phyloP scores from a whole-genome alignment of 257 asterid genomes.

The Solanum tacnaense region DNA sequence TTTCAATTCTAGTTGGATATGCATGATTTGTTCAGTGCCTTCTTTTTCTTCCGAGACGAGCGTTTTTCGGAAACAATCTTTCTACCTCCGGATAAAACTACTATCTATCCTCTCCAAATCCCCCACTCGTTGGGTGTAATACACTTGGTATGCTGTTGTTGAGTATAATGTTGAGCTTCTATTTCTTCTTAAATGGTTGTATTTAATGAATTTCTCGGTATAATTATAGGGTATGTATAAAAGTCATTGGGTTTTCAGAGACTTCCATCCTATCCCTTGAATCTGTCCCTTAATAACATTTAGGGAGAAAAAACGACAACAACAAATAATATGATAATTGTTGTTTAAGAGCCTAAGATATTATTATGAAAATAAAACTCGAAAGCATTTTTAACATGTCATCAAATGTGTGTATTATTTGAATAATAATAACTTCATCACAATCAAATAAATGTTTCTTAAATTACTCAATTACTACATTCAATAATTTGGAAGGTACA shows the following conservation, averaged over 20 bases:
- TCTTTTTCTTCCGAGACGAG: neutral
- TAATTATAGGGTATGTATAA: rapidly evolving
- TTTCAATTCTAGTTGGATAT: neutral
- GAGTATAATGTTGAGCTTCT: neutral
- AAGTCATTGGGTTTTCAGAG: neutral
- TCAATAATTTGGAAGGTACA: too few relatives aligned
- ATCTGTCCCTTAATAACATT: neutral
- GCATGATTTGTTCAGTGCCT: neutral
- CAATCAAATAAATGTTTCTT: too few relatives aligned
- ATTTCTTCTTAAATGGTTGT: neutral
- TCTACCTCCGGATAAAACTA: neutral
- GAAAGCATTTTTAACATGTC: neutral
- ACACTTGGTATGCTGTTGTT: neutral
- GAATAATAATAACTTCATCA: too few relatives aligned
- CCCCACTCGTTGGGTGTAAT: neutral
- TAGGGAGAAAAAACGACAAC: too few relatives aligned
- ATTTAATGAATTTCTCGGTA: neutral
- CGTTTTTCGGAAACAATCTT: neutral
- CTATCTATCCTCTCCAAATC: neutral
- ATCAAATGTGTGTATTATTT: too few relatives aligned
- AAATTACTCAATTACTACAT: too few relatives aligned
- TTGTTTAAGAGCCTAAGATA: too few relatives aligned
- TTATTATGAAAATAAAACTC: too few relatives aligned
- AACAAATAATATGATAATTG: neutral
- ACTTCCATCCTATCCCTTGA: neutral